Base-by-base conservation (phyloP, 2,329 filamentous ascomycete species). In the Dactylellina leptospora region DNA sequence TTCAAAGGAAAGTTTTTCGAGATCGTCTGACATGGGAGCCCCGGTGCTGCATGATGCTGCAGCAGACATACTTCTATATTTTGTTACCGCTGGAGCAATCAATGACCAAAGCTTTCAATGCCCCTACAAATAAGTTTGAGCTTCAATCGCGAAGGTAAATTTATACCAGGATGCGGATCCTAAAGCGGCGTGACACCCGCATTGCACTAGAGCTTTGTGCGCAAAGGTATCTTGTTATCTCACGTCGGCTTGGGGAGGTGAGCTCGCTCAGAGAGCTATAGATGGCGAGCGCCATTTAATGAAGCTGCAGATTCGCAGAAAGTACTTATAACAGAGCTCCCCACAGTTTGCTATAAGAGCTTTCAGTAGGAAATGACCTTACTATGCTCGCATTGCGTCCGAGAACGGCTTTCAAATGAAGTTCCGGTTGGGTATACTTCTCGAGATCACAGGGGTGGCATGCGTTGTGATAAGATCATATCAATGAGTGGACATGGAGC, bases 11-110 rank as follows among this genome's bases (percentile, higher is more conserved):
- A 56, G 25, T 27, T 48, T 56, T 48, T 64, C 38, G 48, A 54
- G 50, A 64, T 64, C 60, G 60, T 38, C 51, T 64, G 60, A 50
- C 51, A 56, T 56, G 60, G 47, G 48, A 55, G 50, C 51, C 60
- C 50, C 50, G 27, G 60, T 42, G 42, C 10, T 64, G 60, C 60
- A 64, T 56, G 33, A 47, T 36, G 23, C 30, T 23, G 23, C 22
- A 54, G 40, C 27, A 40, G 47, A 51, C 27, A 45, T 33, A 51
- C 25, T 55, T 53, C 36, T 36, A 27, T 62, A 27, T 36, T 53
- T 40, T 28, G 44, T 61, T 42, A 61, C 47, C 16, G 28, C 40
- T 30, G 48, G 30, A 38, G 30, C 48, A 53, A 53, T 33, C 48
- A 28, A 53, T 53, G 28, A 53, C 48, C 48, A 53, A 13, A 38